phyloP scores from a whole-genome alignment of 345 rosid species.

The Gossypium herbaceum region DNA sequence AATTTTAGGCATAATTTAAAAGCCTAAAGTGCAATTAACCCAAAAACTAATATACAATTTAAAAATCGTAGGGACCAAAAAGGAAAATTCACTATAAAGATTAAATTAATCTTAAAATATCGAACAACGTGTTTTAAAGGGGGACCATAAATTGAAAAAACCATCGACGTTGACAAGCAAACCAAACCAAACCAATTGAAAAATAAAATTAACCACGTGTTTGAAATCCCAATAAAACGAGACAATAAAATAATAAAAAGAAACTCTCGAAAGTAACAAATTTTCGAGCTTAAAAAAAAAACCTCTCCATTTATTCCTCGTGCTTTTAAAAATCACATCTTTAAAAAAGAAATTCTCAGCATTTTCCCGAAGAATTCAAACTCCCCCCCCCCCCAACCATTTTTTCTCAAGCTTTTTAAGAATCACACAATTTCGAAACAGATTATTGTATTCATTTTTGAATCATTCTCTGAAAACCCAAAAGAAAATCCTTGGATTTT shows the following conservation, averaged over 20 bases:
- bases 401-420: neutral
- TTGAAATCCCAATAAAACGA: conserved; percentile 17
- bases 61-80: conserved; percentile 1
- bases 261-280: conserved; percentile 16
- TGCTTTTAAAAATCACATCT: conserved; percentile 26
- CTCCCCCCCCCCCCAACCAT: neutral
- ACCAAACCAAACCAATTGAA: neutral
- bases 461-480: neutral
- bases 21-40: too few species aligned
- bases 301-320: conserved; percentile 44
- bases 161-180: conserved; percentile 15
- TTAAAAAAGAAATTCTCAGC: neutral
- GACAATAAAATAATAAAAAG: neutral
- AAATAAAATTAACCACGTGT: conserved; percentile 33
- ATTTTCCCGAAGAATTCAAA: neutral
- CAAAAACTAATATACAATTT: too few species aligned
- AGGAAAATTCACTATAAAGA: neutral
- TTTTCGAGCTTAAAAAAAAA: conserved; percentile 15
- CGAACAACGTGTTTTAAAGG: neutral
- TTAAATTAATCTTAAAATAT: neutral
- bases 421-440: neutral
- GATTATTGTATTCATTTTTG: neutral
- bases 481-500: neutral
- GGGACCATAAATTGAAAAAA: neutral
- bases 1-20: too few species aligned